Evolutionary conservation across 2,329 filamentous ascomycete species (phyloP).

Genomic region (Biscogniauxia marginata): DNA sequence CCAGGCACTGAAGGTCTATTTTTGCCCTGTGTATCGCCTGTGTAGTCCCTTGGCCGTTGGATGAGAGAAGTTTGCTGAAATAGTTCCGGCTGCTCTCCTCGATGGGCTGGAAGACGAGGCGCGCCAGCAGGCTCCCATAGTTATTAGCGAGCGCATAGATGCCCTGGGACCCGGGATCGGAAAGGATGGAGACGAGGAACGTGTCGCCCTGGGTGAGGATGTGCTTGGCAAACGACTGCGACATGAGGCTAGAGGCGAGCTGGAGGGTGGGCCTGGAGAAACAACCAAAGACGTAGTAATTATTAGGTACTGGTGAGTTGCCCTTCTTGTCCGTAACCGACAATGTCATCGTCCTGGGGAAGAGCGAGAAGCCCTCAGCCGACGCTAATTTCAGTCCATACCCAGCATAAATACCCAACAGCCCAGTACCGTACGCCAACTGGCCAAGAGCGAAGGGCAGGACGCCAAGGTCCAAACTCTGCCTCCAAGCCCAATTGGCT

Average conservation of each 20-base stretch:
- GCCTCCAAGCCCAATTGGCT: conserved; percentile 61
- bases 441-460: conserved; percentile 90
- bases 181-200: conserved; percentile 76
- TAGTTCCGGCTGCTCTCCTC: conserved; percentile 91
- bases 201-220: conserved; percentile 93
- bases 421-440: conserved; percentile 66
- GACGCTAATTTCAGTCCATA: conserved; percentile 58
- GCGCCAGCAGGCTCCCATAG: conserved; percentile 84
- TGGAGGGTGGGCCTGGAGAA: conserved; percentile 71
- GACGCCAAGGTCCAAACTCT: conserved; percentile 62
- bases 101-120: conserved; percentile 89
- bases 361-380: conserved; percentile 65
- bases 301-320: background rate
- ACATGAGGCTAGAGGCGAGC: conserved; percentile 77
- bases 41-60: no score
- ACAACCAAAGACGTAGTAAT: conserved; percentile 56
- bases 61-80: conserved; percentile 74
- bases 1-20: conserved; percentile 58
- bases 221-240: conserved; percentile 89
- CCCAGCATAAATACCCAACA: conserved; percentile 69
- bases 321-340: background rate
- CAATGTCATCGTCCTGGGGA: conserved; percentile 44
- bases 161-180: conserved; percentile 78
- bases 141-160: conserved; percentile 92
- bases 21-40: conserved; percentile 44